Evolutionary conservation across 805 yeast genomes (phyloP).

Genomic region (Lipomyces kockii): DNA sequence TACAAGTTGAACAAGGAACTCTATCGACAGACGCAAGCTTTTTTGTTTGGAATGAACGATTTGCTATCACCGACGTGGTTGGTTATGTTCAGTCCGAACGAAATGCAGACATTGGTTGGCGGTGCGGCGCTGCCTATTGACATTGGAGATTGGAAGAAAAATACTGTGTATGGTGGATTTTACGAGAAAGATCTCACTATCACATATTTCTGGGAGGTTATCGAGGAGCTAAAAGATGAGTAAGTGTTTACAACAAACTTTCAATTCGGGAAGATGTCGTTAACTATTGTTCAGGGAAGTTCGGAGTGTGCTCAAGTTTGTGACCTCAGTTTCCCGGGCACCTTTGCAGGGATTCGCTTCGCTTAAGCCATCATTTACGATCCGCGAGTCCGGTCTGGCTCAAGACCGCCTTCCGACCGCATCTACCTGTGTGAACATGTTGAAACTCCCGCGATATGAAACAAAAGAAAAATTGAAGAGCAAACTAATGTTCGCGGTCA

Average conservation of each 20-base stretch:
- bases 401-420: constrained; percentile 79
- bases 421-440: constrained; percentile 86
- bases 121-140: constrained; percentile 77
- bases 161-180: constrained; percentile 70
- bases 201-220: constrained; percentile 70
- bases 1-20: constrained; percentile 73
- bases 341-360: constrained; percentile 86
- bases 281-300: constrained; percentile 49
- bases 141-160: constrained; percentile 64
- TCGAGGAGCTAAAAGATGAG: constrained; percentile 66
- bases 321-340: constrained; percentile 88
- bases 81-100: constrained; percentile 80
- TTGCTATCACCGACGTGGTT: constrained; percentile 78
- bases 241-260: constrained; percentile 7
- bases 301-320: constrained; percentile 76
- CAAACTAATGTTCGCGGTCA: constrained; percentile 78
- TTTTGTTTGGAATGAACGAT: constrained; percentile 71
- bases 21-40: constrained; percentile 61
- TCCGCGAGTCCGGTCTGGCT: constrained; percentile 66
- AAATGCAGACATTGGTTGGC: constrained; percentile 80
- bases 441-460: constrained; percentile 83
- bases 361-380: constrained; percentile 78
- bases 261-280: not conserved
- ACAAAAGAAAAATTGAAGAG: constrained; percentile 59
- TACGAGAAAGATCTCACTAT: constrained; percentile 61